Conservation (phyloP, 805 yeast species). For the Candida peoriensis region DNA sequence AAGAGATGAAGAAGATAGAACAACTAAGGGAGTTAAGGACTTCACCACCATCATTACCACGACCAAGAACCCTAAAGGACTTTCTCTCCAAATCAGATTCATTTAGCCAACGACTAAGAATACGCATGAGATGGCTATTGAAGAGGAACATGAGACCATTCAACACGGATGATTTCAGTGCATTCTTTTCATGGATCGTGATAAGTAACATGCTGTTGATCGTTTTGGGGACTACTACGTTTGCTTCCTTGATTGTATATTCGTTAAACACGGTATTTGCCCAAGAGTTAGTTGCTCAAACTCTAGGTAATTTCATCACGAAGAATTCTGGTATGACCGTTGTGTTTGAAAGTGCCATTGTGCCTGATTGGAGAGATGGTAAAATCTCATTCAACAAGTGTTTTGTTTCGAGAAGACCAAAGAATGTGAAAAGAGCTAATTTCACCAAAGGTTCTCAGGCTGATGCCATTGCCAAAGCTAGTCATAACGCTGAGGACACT, state of each 20-base stretch:
- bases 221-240: slow-evolving; percentile 87
- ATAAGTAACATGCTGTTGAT: slow-evolving; percentile 81
- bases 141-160: slow-evolving; percentile 77
- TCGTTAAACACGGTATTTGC: slow-evolving; percentile 54
- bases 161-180: slow-evolving; percentile 88
- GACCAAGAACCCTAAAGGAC: slow-evolving; percentile 20
- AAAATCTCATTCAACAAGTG: slow-evolving; percentile 81
- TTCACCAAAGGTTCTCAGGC: slow-evolving; percentile 72
- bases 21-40: neutral
- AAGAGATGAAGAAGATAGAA: too few relatives aligned
- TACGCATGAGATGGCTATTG: slow-evolving; percentile 66
- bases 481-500: slow-evolving; percentile 4
- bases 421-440: slow-evolving; percentile 34
- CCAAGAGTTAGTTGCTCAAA: slow-evolving; percentile 76
- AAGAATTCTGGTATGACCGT: slow-evolving; percentile 78
- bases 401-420: slow-evolving; percentile 81
- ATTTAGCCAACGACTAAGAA: slow-evolving; percentile 34
- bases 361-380: slow-evolving; percentile 90
- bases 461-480: slow-evolving; percentile 56
- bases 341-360: slow-evolving; percentile 88
- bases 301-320: slow-evolving; percentile 79
- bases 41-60: neutral
- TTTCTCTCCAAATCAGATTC: slow-evolving; percentile 40
- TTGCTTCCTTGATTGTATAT: slow-evolving; percentile 72
- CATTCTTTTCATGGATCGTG: slow-evolving; percentile 86